Percentiles rank a stretch among this genome's conserved stretches.
Evolutionary conservation across 2,329 filamentous ascomycete species (phyloP).

Genomic region (Fusarium sororula): DNA sequence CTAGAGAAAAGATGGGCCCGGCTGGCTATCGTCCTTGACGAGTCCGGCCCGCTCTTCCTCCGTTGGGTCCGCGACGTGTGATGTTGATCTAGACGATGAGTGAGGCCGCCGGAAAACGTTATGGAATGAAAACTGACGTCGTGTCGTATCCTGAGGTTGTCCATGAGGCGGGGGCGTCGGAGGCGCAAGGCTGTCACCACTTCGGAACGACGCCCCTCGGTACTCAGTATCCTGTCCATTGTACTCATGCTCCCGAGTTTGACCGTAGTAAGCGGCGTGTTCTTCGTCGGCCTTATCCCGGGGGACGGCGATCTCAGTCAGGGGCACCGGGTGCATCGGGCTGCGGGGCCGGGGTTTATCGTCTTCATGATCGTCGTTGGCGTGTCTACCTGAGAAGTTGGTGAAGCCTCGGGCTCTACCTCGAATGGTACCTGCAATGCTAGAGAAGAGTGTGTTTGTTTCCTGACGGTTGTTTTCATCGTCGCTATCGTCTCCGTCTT

Average conservation of each 20-base stretch:
- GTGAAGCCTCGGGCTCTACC: slow-evolving; percentile 47
- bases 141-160: slow-evolving; percentile 69
- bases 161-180: slow-evolving; percentile 71
- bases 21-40: slow-evolving; percentile 67
- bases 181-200: slow-evolving; percentile 58
- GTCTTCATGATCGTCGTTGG: slow-evolving; percentile 50
- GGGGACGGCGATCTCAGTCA: slow-evolving; percentile 68
- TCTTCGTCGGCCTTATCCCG: slow-evolving; percentile 57
- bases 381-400: slow-evolving; percentile 45
- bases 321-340: slow-evolving; percentile 68
- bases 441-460: slow-evolving; percentile 61
- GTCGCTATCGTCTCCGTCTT: slow-evolving; percentile 63
- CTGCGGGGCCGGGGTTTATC: slow-evolving; percentile 59
- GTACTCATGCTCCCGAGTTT: slow-evolving; percentile 58
- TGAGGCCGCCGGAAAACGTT: slow-evolving; percentile 71
- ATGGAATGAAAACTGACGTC: slow-evolving; percentile 91
- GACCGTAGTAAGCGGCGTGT: slow-evolving; percentile 51
- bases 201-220: slow-evolving; percentile 56
- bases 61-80: slow-evolving; percentile 58
- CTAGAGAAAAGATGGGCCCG: slow-evolving; percentile 33
- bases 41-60: slow-evolving; percentile 87
- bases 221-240: slow-evolving; percentile 57
- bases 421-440: slow-evolving; percentile 64
- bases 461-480: slow-evolving; percentile 60
- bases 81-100: slow-evolving; percentile 46